Evolutionary conservation across 1,284 basidiomycete genomes (phyloP).

Genomic region (Polyporus tsugae): DNA sequence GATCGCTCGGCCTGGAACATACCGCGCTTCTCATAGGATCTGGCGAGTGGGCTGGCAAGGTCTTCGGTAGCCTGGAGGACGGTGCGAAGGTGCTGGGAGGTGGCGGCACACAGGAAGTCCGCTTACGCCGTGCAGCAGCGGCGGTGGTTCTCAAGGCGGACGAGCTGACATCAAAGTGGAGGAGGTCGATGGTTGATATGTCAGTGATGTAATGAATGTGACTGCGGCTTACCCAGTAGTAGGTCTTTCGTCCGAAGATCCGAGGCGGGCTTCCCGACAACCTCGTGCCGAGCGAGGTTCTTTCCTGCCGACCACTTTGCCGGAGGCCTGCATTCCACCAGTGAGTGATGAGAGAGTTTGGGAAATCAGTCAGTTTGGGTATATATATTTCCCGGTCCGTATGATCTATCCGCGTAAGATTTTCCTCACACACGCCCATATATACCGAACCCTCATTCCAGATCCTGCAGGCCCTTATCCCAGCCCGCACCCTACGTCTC

Average conservation of each 20-base stretch:
- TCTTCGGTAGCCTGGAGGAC: conserved; percentile 74
- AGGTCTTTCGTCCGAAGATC: neutral
- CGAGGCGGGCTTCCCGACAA: neutral
- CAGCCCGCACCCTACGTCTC: neutral
- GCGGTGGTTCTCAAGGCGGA: conserved; percentile 85
- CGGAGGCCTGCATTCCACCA: neutral
- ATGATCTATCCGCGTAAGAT: neutral
- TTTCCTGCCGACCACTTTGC: neutral
- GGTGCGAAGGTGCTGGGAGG: conserved; percentile 69
- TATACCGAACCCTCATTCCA: neutral
- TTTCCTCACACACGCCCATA: neutral
- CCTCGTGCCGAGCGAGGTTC: neutral
- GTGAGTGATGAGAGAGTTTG: neutral
- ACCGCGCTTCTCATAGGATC: conserved; percentile 74
- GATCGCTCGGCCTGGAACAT: conserved; percentile 78
- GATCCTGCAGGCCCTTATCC: neutral
- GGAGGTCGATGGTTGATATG: conserved; percentile 69
- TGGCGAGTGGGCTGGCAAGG: conserved; percentile 82
- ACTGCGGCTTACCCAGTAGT: neutral
- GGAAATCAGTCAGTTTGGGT: neutral
- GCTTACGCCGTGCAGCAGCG: conserved; percentile 74
- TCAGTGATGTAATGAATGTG: neutral
- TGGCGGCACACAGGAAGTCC: conserved; percentile 69
- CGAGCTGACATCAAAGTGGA: conserved; percentile 79
- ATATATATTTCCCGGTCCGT: neutral